Evolutionary conservation across 352 stramenopile species (phyloP), one percentile per base, ranked within the genome.

Genomic region (Peronospora farinosa): DNA sequence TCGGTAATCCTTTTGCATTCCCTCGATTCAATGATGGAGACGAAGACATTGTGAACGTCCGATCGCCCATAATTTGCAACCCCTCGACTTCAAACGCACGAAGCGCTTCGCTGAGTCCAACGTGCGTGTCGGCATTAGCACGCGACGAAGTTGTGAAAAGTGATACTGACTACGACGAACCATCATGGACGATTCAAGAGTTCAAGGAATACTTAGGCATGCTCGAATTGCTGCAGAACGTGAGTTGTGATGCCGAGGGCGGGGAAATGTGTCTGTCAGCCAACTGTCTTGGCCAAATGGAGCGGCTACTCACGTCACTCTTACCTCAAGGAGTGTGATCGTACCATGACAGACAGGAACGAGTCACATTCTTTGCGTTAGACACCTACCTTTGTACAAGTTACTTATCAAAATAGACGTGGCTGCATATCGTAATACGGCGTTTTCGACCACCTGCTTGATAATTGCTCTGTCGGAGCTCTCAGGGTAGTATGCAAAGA

Each of bases 241-340:
- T 50, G 3, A 71, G 64, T 21, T 44, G 58, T 21, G 64, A 37
- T 17, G 49, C 54, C 1, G 40, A 59, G 13, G 59, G 48, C 5
- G 39, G 51, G 0, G 60, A 69, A 13, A 60, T 80, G 38, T 43
- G 51, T 32, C 47, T 80, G 40, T 69, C 69, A 11, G 56, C 47
- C 5, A 50, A 53, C 28, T 68, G 57, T 31, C 57, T 80, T 7
- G 46, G 55, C 33, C 67, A 77, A 56, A 77, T 80, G 67, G 64
- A 77, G 52, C 61, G 60, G 28, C 40, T 80, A 32, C 55, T 80
- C 31, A 66, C 51, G n/a, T 70, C 67, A 37, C 54, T 80, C n/a
- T 54, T 69, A 4, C 62, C 62, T 3, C 66, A 69, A 65, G 43
- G 48, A 30, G 40, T 48, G 21, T 57, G 41, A 63, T 31, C 21